phyloP scores from a whole-genome alignment of 2,329 filamentous ascomycete genomes.

The Exophiala mesophila region DNA sequence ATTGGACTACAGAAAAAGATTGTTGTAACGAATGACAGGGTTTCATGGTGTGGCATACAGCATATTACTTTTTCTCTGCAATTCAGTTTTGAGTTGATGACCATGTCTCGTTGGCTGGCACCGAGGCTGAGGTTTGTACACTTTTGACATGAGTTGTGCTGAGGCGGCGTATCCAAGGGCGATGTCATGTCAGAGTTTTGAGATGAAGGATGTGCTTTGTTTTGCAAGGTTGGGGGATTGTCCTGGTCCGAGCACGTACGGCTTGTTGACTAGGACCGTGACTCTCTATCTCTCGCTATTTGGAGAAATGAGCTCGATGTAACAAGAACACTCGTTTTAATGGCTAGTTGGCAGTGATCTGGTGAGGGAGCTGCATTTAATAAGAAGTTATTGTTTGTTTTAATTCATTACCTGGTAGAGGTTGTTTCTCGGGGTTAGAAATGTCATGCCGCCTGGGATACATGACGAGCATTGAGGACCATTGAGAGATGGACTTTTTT shows the following conservation, averaged over 20 bases:
- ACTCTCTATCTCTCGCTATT: slow-evolving; percentile 7
- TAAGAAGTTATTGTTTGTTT: too few relatives aligned
- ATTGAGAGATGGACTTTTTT: too few relatives aligned
- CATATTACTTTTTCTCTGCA: slow-evolving; percentile 7
- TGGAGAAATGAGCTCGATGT: slow-evolving; percentile 8
- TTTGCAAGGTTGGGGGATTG: too few relatives aligned
- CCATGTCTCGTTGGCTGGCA: neutral
- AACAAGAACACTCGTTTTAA: slow-evolving; percentile 24
- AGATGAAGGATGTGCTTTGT: slow-evolving; percentile 4
- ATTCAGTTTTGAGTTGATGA: neutral
- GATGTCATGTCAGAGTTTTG: slow-evolving; percentile 6
- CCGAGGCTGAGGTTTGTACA: slow-evolving; percentile 11
- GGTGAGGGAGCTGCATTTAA: slow-evolving; percentile 10
- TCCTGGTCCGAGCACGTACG: too few relatives aligned
- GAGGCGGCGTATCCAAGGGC: slow-evolving; percentile 13
- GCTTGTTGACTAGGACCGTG: slow-evolving; percentile 17
- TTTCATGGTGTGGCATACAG: slow-evolving; percentile 21
- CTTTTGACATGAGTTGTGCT: slow-evolving; percentile 12
- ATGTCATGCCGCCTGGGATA: too few relatives aligned
- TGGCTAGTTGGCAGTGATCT: slow-evolving; percentile 6
- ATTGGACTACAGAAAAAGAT: slow-evolving; percentile 26
- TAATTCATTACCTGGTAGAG: too few relatives aligned
- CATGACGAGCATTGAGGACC: too few relatives aligned
- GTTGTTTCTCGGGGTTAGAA: too few relatives aligned
- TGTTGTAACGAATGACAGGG: slow-evolving; percentile 25